Evolutionary conservation across 2,329 filamentous ascomycete species (phyloP).

Genomic region (Diaporthe nobilis): DNA sequence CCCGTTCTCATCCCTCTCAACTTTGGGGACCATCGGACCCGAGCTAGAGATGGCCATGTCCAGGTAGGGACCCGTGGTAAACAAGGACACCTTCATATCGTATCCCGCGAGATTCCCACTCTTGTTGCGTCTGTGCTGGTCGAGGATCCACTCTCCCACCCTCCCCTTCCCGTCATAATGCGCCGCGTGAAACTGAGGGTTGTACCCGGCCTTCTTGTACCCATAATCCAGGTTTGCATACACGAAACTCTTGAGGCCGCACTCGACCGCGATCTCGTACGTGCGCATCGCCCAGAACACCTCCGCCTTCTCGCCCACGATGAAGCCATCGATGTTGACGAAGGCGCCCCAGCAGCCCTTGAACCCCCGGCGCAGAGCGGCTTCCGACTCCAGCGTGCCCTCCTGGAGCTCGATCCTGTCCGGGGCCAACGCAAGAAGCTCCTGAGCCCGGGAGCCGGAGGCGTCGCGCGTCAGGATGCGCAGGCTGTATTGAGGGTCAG

Average conservation of each 20-base stretch:
- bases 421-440: slow-evolving; percentile 56
- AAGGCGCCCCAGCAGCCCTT: slow-evolving; percentile 56
- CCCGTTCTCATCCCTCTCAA: slow-evolving; percentile 48
- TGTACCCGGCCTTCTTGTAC: slow-evolving; percentile 41
- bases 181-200: slow-evolving; percentile 35
- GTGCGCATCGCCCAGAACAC: slow-evolving; percentile 42
- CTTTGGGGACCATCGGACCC: slow-evolving; percentile 56
- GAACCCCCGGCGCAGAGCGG: slow-evolving; percentile 59
- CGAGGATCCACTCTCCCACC: slow-evolving; percentile 60
- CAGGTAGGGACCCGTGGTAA: slow-evolving; percentile 62
- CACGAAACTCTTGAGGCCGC: slow-evolving; percentile 40
- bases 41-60: slow-evolving; percentile 56
- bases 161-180: slow-evolving; percentile 58
- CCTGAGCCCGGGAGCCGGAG: slow-evolving; percentile 56
- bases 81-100: slow-evolving; percentile 54
- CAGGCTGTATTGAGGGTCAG: slow-evolving; percentile 59
- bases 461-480: slow-evolving; percentile 64
- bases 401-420: slow-evolving; percentile 60
- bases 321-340: slow-evolving; percentile 45
- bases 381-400: slow-evolving; percentile 63
- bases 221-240: slow-evolving; percentile 43
- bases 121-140: slow-evolving; percentile 54
- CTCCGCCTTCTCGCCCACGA: slow-evolving; percentile 44
- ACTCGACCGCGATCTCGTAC: slow-evolving; percentile 43
- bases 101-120: slow-evolving; percentile 16